A percentile compares a stretch with the other conserved stretches of the same genome.
These are phyloP conservation scores for Brassica rapa DNA, from an alignment of 345 rosid species.

Conservation along the genomic window DNA sequence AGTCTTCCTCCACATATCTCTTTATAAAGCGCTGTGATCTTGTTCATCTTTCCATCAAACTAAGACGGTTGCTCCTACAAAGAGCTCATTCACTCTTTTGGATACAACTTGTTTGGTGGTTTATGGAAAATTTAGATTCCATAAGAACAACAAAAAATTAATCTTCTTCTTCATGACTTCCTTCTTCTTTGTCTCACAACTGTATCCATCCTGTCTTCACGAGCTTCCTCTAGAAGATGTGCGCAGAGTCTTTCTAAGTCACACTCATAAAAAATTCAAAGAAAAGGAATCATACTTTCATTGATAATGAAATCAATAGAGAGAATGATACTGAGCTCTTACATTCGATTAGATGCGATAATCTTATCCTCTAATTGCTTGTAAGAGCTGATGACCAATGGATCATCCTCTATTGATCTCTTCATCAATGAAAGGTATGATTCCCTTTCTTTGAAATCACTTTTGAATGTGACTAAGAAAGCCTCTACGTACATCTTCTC, in stretches of 20 bases:
- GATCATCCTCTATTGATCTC: neutral
- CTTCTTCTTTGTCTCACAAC: neutral
- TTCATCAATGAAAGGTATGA: neutral
- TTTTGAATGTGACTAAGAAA: neutral
- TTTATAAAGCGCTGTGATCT: neutral
- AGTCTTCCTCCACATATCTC: neutral
- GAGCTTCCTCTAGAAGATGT: neutral
- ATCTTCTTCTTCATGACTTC: neutral
- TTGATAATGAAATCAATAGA: neutral
- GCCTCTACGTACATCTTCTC: neutral
- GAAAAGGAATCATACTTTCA: neutral
- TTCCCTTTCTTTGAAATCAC: neutral
- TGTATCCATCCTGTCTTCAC: neutral
- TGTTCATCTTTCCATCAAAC: neutral
- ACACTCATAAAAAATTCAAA: neutral
- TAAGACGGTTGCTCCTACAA: neutral
- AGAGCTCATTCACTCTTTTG: neutral
- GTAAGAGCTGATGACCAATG: neutral
- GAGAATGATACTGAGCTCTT: neutral
- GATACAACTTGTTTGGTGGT: neutral
- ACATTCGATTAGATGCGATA: neutral
- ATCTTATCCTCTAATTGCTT: neutral
- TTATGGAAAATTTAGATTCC: neutral
- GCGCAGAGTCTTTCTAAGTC: neutral
- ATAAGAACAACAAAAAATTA: neutral